Base-by-base conservation (phyloP, 495 filamentous ascomycete genomes). In the Astrocystis sublimbata region DNA sequence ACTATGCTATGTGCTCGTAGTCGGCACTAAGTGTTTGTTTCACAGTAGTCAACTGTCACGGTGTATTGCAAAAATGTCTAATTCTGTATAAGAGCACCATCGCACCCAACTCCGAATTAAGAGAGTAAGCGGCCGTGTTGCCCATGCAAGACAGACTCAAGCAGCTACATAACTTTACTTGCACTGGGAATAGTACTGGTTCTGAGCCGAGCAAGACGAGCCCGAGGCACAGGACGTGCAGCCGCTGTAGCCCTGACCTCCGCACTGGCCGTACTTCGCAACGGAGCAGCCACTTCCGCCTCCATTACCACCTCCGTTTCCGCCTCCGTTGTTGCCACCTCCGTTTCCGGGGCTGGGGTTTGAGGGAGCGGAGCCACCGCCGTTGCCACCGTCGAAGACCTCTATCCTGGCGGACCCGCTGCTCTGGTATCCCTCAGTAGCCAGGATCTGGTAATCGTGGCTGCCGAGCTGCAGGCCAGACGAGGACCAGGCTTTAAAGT, bases 401-500 rank as follows among this genome's bases (percentile, higher is more conserved):
- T 64, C 75, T 42, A 80, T 79, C 13, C 54, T 26, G 41, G 74
- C 69, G 13, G 68, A 72, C 12, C 82, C 82, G 58, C 67, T 75
- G 64, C 75, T 77, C 66, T 77, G 72, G 66, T 83, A 84, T 1
- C 81, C 80, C 76, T 85, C 82, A 10, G 77, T 80, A 28, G 82
- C 81, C 17, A 88, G 70, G 64, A 87, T 86, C 77, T 84, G 81
- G 72, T 86, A 87, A 71, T 87, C 75, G 72, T 83, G 81, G 1
- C 71, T 70, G 0, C 84, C 84, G 12, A 87, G 68, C 17, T 70
- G 67, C 71, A 89, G 75, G 6, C 82, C 82, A 38, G 72, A 62
- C 24, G 53, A 55, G 2, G 68, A 65, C 87, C 88, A 90, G 24
- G 85, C 85, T 67, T 84, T 76, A 70, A 90, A 89, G 76, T 89